Evolutionary conservation across 2,329 filamentous ascomycete genomes (phyloP).

Genomic region (Penicillium verrucosum): DNA sequence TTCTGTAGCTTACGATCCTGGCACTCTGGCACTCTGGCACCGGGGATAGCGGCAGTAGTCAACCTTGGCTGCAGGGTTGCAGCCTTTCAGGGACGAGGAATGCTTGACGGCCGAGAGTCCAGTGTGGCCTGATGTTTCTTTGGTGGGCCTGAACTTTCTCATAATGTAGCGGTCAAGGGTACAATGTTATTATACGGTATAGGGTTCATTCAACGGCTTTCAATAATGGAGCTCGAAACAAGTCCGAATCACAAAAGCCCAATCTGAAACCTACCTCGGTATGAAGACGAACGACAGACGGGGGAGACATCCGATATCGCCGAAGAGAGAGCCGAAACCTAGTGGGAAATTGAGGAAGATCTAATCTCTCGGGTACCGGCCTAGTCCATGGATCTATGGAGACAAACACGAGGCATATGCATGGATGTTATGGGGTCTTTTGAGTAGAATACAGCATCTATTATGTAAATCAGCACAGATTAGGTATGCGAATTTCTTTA

Average conservation of each 20-base stretch:
- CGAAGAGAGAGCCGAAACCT: background rate
- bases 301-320: conserved; percentile 3
- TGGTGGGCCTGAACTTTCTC: background rate
- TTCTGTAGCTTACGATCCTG: background rate
- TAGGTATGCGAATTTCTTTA: background rate
- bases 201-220: background rate
- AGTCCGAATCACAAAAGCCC: background rate
- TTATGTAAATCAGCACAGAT: background rate
- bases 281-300: background rate
- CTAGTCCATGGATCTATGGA: background rate
- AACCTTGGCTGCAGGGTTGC: background rate
- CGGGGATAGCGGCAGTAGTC: background rate
- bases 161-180: background rate
- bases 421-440: background rate
- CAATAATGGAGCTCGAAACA: background rate
- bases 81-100: background rate
- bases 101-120: background rate
- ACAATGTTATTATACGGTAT: background rate
- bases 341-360: background rate
- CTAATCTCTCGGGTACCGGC: conserved; percentile 5
- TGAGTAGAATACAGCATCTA: background rate
- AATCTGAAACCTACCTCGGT: background rate
- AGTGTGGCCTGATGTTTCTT: background rate
- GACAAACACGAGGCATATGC: background rate
- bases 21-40: background rate